phyloP scores from a whole-genome alignment of 371 early-diverging fungal genomes.

The Coemansia sp. region DNA sequence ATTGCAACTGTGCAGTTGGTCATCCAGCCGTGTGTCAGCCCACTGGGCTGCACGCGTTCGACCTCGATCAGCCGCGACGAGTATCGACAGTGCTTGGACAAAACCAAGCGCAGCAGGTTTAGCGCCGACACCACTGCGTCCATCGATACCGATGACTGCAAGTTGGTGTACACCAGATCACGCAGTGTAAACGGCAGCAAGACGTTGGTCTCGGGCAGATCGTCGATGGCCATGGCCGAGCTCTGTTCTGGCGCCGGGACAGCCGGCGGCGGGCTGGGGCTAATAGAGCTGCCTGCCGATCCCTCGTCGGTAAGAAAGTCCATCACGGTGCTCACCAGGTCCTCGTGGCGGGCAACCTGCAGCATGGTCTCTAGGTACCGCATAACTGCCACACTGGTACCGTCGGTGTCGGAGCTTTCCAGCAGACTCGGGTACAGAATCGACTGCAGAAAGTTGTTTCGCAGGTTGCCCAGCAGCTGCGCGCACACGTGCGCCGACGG shows the following conservation, averaged over 20 bases:
- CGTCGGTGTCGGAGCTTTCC: slow-evolving; percentile 89
- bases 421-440: slow-evolving; percentile 84
- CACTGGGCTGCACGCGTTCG: slow-evolving; percentile 53
- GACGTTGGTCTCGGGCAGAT: not conserved
- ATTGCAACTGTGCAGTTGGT: slow-evolving; percentile 48
- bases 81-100: slow-evolving; percentile 75
- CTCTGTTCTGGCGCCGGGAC: not conserved
- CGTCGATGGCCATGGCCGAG: not conserved
- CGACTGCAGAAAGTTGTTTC: slow-evolving; percentile 76
- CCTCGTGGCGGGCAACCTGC: slow-evolving; percentile 71
- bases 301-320: slow-evolving; percentile 74
- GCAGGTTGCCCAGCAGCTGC: slow-evolving; percentile 66
- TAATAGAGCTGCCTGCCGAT: slow-evolving; percentile 3
- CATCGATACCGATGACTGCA: slow-evolving; percentile 66
- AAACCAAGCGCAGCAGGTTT: slow-evolving; percentile 73
- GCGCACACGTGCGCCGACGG: slow-evolving; percentile 70
- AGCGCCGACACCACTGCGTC: slow-evolving; percentile 81
- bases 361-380: slow-evolving; percentile 85
- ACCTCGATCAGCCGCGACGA: slow-evolving; percentile 70
- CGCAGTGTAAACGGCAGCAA: slow-evolving; percentile 71
- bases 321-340: slow-evolving; percentile 70
- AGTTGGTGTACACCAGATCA: slow-evolving; percentile 73
- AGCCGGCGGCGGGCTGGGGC: not conserved
- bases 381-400: slow-evolving; percentile 86
- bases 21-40: slow-evolving; percentile 35